Evolutionary conservation across 257 asterid genomes (phyloP).

Genomic region (Rauvolfia tetraphylla): DNA sequence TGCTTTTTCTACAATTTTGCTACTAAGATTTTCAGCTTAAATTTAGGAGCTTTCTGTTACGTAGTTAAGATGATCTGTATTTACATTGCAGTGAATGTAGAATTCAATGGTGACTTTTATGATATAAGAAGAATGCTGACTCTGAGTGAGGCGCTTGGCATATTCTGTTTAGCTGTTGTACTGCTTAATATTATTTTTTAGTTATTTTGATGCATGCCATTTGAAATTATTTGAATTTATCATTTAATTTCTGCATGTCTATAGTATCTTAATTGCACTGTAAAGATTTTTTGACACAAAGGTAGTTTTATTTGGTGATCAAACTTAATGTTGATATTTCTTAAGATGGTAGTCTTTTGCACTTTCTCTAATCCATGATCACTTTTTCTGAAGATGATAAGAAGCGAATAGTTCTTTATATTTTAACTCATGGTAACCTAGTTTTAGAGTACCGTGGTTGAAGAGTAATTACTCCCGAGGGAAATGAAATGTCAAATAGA

Average conservation of each 20-base stretch:
- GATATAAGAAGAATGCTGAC: neutral
- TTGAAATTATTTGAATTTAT: neutral
- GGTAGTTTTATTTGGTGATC: neutral
- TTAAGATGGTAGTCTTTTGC: neutral
- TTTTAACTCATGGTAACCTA: neutral
- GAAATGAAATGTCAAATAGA: neutral
- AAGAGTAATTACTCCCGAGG: neutral
- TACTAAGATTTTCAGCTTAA: neutral
- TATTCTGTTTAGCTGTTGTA: neutral
- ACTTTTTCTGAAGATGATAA: neutral
- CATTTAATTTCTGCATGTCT: neutral
- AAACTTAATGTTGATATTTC: neutral
- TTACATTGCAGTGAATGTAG: neutral
- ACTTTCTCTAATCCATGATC: neutral
- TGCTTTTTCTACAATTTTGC: constrained; percentile 9
- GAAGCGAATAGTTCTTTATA: neutral
- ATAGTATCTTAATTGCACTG: neutral
- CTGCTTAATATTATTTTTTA: neutral
- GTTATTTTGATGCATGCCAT: neutral
- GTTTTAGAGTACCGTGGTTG: neutral
- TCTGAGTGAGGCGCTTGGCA: neutral
- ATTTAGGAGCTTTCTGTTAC: neutral
- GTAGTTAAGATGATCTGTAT: neutral
- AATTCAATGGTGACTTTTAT: neutral
- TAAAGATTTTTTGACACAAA: neutral